Conservation (phyloP, 345 rosid species). For the Fremontodendron californicum region DNA sequence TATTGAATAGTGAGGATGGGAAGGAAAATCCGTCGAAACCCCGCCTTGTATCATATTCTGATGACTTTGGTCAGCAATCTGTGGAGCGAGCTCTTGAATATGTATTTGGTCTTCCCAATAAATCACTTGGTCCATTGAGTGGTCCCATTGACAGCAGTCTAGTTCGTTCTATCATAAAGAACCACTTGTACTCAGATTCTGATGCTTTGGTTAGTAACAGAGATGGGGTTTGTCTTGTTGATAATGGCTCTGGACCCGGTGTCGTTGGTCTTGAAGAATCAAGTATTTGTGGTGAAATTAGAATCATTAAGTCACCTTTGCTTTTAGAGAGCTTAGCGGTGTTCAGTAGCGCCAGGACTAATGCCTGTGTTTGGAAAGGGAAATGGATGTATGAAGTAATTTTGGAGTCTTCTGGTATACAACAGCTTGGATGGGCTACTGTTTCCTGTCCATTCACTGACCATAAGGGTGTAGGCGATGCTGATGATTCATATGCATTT, state of each 20-base stretch:
- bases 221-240: constrained; percentile 55
- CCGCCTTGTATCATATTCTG: constrained; percentile 65
- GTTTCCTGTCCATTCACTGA: constrained; percentile 85
- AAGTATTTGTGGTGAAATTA: constrained; percentile 82
- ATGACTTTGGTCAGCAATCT: constrained; percentile 70
- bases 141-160: constrained; percentile 42
- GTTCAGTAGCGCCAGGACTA: constrained; percentile 86
- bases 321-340: constrained; percentile 83
- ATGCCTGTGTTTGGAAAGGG: constrained; percentile 85
- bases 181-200: constrained; percentile 31
- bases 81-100: constrained; percentile 79
- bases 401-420: constrained; percentile 91
- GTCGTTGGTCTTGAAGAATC: constrained; percentile 59
- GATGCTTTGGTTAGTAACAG: constrained; percentile 28
- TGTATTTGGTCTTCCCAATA: constrained; percentile 59
- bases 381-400: constrained; percentile 98
- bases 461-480: constrained; percentile 94
- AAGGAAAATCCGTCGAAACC: constrained; percentile 47
- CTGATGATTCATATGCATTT: constrained; percentile 96
- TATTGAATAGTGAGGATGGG: constrained; percentile 60
- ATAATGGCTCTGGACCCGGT: constrained; percentile 43
- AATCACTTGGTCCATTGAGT: constrained; percentile 49
- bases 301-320: constrained; percentile 57
- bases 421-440: constrained; percentile 96
- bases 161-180: constrained; percentile 47